Percentiles rank a stretch among this genome's conserved stretches.
These are phyloP conservation scores for Sporothrix mexicana DNA, from an alignment of 2,329 filamentous ascomycete genomes.

Conservation along the genomic window DNA sequence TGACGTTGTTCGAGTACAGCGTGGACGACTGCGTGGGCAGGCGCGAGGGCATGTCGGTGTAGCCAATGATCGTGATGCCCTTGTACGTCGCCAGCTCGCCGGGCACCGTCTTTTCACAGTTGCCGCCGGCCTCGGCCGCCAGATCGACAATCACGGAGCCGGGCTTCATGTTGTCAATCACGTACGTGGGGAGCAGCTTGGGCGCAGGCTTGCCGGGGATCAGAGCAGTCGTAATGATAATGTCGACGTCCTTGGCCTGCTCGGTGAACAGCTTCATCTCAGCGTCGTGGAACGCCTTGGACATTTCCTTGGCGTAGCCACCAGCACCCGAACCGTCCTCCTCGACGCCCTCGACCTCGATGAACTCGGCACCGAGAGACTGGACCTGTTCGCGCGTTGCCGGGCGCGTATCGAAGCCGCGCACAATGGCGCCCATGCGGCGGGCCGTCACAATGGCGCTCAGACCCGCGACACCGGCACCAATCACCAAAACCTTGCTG, in stretches of 20 bases:
- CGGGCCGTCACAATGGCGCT: constrained; percentile 87
- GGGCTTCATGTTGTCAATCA: constrained; percentile 85
- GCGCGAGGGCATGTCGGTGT: constrained; percentile 85
- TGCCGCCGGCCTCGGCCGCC: constrained; percentile 85
- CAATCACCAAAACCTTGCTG: constrained; percentile 88
- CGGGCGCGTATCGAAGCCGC: constrained; percentile 89
- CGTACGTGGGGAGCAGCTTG: constrained; percentile 79
- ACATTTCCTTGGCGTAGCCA: constrained; percentile 93
- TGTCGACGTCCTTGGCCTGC: constrained; percentile 86
- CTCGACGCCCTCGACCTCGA: constrained; percentile 77
- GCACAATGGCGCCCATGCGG: constrained; percentile 85
- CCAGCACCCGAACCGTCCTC: constrained; percentile 85
- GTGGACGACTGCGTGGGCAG: constrained; percentile 89
- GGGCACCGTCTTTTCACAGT: constrained; percentile 80
- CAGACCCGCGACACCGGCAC: constrained; percentile 85
- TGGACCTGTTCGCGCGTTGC: constrained; percentile 88
- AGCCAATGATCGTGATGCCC: constrained; percentile 84
- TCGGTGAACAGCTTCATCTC: constrained; percentile 93
- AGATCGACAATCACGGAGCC: constrained; percentile 88
- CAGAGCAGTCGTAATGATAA: constrained; percentile 89
- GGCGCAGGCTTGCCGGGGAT: constrained; percentile 85
- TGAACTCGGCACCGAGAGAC: constrained; percentile 86
- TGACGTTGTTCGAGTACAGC: constrained; percentile 92
- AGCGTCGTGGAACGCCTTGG: constrained; percentile 88
- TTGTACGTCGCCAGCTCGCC: constrained; percentile 74